Evolutionary conservation across 1,139 yeast genomes (phyloP), one percentile per base, ranked within the genome.

Genomic region (Debaryomycetaceae sp.): DNA sequence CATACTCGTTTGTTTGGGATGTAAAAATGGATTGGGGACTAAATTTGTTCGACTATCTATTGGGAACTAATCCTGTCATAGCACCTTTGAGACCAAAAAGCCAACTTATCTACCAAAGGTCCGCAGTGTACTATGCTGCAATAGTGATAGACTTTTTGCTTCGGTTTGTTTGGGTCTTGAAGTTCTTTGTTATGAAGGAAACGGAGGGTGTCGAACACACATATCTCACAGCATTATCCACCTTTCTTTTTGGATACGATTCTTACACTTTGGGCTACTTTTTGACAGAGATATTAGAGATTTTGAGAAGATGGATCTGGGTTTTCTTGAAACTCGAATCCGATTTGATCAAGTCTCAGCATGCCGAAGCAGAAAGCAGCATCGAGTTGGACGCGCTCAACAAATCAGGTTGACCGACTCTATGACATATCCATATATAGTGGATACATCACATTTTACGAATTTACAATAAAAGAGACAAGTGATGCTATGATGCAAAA

Each of bases 1-100:
- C 79, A 1, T 92, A 86, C 58, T 78, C 95, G 15, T 86, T 87
- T 48, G 65, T 80, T 40, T 92, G 98, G 98, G 98, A 92, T 59
- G 63, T 91, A 17, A 75, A 76, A 38, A 79, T 81, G 75, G 98
- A 92, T 65, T 92, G 98, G 98, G 81, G 82, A 36, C 72, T 88
- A 35, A 75, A 75, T n/a, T 47, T 85, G 4, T 72, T 79, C 47
- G 71, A 68, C 31, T 46, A 52, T 6, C 43, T 69, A 19, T 55
- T 58, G 41, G 31, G 35, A 35, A 32, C 14, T 13, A 36, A 9
- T 33, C 34, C 33, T 22, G 30, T 42, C 26, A 34, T 39, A 33
- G 45, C 43, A 45, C 37, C 53, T 32, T 43, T 68, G 35, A 47
- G 70, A 41, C 42, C 53, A 28, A 31, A 42, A 4, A 54, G 45